Base-by-base conservation (phyloP, 2,329 filamentous ascomycete genomes). In the Xylariaceae sp. region DNA sequence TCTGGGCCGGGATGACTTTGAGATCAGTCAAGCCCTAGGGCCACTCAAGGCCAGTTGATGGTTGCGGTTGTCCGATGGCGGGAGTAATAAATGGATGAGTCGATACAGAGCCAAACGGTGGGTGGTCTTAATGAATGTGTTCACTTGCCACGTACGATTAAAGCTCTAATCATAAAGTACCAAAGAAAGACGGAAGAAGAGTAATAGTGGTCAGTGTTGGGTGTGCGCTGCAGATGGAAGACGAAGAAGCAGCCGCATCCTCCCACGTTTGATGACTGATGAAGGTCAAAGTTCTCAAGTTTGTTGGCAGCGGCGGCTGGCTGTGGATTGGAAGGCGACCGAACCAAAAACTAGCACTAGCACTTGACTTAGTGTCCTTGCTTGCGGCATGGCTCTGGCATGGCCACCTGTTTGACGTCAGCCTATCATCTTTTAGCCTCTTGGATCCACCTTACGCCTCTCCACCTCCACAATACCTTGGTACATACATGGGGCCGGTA, bases 31-130 rank as follows among this genome's bases (percentile, higher is more conserved):
- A 53, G 41, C 33, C 59, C 48, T 36, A 47, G 24, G 58, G 58
- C 55, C 51, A 39, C 55, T 51, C 53, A 57, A 37, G 53, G 56
- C 60, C 56, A 36, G 50, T 16, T 37, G 43, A 17, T 14, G 28
- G 34, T 54, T 50, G 28, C 39, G 40, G 23, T 33, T 28, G 43
- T 28, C 55, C 55, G 55, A 58, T 61, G 50, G 16, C 29, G 50
- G 50, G 28, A 11, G 41, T 24, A 5, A 14, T 19, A n/a, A n/a
- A n/a, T 40, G 23, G 41, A 34, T 21, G 21, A 41, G 29, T 6
- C 6, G n/a, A 36, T 49, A 43, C 50, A 51, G 39, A 14, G 29
- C 36, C 16, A 37, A 19, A n/a, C 14, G 34, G 47, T 29, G 36
- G 31, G 34, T 43, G 28, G 34, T n/a, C 26, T 24, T 11, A n/a